Evolutionary conservation across 306 rosid species (phyloP).

Genomic region (Prunus padus): DNA sequence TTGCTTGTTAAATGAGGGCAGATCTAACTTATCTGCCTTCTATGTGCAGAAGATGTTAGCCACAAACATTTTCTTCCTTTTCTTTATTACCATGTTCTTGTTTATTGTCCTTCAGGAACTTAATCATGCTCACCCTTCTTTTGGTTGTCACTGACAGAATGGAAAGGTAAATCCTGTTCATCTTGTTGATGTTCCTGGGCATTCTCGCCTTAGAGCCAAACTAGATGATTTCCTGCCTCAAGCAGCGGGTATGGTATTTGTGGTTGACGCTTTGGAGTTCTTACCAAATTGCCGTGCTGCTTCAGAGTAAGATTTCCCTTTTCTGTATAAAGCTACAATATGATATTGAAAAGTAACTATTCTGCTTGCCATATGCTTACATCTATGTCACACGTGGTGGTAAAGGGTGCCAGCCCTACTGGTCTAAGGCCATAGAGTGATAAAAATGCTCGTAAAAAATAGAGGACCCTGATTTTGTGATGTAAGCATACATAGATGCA

Average conservation of each 20-base stretch:
- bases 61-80: neutral
- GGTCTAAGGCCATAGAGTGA: neutral
- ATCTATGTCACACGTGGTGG: neutral
- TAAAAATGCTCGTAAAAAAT: neutral
- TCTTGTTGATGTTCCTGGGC: conserved; percentile 91
- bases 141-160: conserved; percentile 44
- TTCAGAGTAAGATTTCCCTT: conserved; percentile 63
- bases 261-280: conserved; percentile 88
- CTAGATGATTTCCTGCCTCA: conserved; percentile 82
- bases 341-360: neutral
- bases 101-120: neutral
- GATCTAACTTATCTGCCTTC: neutral
- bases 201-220: conserved; percentile 89
- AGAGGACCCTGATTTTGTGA: neutral
- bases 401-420: neutral
- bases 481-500: neutral
- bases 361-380: neutral
- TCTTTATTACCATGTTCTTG: conserved; percentile 16
- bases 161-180: conserved; percentile 76
- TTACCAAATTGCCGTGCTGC: conserved; percentile 81
- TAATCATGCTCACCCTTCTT: conserved; percentile 13
- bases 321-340: neutral
- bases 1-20: conserved; percentile 1
- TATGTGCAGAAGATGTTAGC: neutral
- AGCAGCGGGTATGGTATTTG: conserved; percentile 81